A percentile compares a stretch with the other conserved stretches of the same genome.
phyloP scores from a whole-genome alignment of 306 rosid genomes.

The Prunus mongolica region DNA sequence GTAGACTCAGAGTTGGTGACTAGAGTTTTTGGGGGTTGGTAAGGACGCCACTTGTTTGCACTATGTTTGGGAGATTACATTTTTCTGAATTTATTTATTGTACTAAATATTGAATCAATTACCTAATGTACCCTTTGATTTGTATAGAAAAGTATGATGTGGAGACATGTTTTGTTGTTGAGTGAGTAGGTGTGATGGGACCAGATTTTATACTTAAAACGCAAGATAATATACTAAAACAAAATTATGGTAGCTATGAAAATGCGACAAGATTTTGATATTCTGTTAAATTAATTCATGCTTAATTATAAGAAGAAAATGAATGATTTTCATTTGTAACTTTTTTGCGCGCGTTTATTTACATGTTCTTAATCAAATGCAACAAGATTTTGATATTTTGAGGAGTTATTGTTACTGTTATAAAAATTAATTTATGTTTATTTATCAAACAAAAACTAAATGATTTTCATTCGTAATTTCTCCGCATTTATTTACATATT shows the following conservation, averaged over 20 bases:
- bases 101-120: background rate
- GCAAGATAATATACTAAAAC: background rate
- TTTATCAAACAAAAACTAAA: no score
- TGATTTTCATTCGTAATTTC: no score
- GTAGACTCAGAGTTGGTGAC: constrained; percentile 1
- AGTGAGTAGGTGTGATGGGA: constrained; percentile 6
- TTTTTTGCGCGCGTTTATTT: no score
- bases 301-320: no score
- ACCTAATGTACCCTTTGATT: background rate
- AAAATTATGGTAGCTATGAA: background rate
- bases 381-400: background rate
- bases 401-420: background rate
- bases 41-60: background rate
- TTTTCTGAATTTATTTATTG: background rate
- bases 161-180: background rate
- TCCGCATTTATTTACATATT: no score
- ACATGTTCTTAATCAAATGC: no score
- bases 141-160: background rate
- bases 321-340: no score
- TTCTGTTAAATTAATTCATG: background rate
- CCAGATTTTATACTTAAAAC: background rate
- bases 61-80: background rate
- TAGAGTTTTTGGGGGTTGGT: constrained; percentile 3
- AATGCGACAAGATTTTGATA: background rate
- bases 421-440: background rate